Evolutionary conservation across 2,329 filamentous ascomycete genomes (phyloP).

Genomic region (Colletotrichum cuscutae): DNA sequence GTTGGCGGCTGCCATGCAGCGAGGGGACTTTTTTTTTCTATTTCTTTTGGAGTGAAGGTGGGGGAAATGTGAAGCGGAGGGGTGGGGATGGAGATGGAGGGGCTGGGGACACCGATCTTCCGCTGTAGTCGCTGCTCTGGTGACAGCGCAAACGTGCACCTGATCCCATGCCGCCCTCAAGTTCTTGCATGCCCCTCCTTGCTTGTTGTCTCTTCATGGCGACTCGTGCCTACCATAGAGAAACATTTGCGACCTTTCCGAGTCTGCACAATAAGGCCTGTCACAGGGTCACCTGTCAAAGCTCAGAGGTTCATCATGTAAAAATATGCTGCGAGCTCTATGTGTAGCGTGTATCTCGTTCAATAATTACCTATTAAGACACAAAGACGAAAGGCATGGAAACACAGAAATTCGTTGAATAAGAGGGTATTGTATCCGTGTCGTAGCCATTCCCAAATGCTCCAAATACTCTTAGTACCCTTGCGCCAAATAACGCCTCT

Average conservation of each 20-base stretch:
- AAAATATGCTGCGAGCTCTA: constrained; percentile 11
- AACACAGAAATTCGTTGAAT: not conserved
- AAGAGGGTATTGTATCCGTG: constrained; percentile 14
- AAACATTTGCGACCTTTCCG: not conserved
- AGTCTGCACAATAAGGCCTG: not conserved
- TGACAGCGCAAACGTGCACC: not conserved
- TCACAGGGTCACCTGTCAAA: not conserved
- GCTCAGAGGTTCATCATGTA: not conserved
- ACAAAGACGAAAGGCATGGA: not conserved
- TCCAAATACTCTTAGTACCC: not conserved
- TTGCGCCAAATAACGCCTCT: constrained; percentile 23
- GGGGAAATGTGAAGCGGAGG: too few species aligned
- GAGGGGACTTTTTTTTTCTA: not conserved
- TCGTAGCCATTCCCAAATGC: not conserved
- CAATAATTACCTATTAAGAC: not conserved
- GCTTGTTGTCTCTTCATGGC: not conserved
- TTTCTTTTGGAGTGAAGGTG: too few species aligned
- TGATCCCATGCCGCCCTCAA: not conserved
- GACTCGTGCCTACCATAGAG: not conserved
- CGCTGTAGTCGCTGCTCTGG: not conserved
- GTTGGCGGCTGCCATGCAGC: not conserved
- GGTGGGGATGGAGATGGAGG: too few species aligned
- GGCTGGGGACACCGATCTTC: not conserved
- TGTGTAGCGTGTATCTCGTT: not conserved
- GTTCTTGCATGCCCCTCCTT: not conserved